phyloP scores from a whole-genome alignment of 768 basidiomycete genomes.

The Pulveroboletus sp. region DNA sequence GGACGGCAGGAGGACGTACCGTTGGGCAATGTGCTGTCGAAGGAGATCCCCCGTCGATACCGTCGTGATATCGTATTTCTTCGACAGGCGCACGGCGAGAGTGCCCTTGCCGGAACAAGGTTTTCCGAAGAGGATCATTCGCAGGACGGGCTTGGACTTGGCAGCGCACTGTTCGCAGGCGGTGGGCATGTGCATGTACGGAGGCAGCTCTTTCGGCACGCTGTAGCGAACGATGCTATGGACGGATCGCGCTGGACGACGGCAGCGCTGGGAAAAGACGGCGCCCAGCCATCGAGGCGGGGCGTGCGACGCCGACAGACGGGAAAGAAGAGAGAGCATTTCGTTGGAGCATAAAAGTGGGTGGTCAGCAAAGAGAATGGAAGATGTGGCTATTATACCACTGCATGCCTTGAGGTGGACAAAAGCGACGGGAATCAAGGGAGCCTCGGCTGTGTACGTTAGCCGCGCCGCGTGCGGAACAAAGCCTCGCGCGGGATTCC shows the following conservation, averaged over 20 bases:
- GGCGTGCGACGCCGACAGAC: background rate
- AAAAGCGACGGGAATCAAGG: conserved; percentile 7
- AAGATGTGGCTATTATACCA: conserved; percentile 6
- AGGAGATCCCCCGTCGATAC: conserved; percentile 84
- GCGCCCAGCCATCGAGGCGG: conserved; percentile 1
- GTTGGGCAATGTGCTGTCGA: conserved; percentile 72
- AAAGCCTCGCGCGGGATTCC: too few relatives aligned
- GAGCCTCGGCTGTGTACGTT: conserved; percentile 10
- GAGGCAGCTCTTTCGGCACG: conserved; percentile 41
- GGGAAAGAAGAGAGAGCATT: background rate
- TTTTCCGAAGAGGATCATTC: conserved; percentile 54
- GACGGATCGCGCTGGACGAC: conserved; percentile 14
- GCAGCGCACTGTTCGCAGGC: conserved; percentile 20
- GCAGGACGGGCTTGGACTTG: conserved; percentile 28
- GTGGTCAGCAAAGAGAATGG: background rate
- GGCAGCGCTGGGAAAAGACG: too few relatives aligned
- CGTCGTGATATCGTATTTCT: conserved; percentile 68
- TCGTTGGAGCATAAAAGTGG: background rate
- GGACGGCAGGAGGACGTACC: conserved; percentile 30
- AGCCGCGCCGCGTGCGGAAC: background rate
- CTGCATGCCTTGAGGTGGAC: conserved; percentile 25
- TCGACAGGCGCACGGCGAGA: conserved; percentile 62
- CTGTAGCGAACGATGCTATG: conserved; percentile 18
- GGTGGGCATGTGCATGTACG: conserved; percentile 41
- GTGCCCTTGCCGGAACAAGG: conserved; percentile 82